Base-by-base conservation (phyloP, 2,329 filamentous ascomycete species). In the Paracorniculantispora psalliotae region DNA sequence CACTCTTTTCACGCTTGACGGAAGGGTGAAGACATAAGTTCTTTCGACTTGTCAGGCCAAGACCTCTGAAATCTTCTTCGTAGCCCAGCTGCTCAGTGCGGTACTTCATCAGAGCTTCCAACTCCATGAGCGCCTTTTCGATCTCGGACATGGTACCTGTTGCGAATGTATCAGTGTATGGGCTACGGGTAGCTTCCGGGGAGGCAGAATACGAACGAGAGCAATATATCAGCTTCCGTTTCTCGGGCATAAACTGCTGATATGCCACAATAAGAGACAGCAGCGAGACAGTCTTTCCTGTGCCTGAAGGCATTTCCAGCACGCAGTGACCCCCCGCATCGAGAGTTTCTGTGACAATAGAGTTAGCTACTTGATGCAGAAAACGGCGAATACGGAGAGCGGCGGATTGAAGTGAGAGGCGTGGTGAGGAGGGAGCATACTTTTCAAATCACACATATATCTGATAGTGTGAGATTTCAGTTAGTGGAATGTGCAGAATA, bases 291-390 rank as follows among this genome's bases (percentile, higher is more conserved):
- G 94, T 99, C 79, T 99, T 99, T 62, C 94, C 94, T 25, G 94
- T 99, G 46, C 94, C 94, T 61, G 94, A 99, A 74, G 94, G 94
- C 94, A 99, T 99, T 77, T 99, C 94, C 67, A 99, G 78, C 23
- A 99, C 93, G 73, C 92, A 97, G 76, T 99, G 92, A 62, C 94
- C 96, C 55, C 91, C 91, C 21, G 88, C 89, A 81, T 99, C 94
- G 68, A 99, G 87, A 21, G 94, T 97, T 66, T 79, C 80, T 83
- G 50, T 8, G 19, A 3, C 2, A 15, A 49, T 1, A 17, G 35
- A 44, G 41, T 46, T 39, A 39, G 61, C 2, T 55, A 28, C 48
- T 49, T 7, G 13, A 39, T 8, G 23, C n/a, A 21, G 13, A 8
- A 10, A 17, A 15, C 10, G 10, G 28, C n/a, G 5, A 35, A 28